Conservation (phyloP, 306 rosid species). For the Vigna nakashimae region DNA sequence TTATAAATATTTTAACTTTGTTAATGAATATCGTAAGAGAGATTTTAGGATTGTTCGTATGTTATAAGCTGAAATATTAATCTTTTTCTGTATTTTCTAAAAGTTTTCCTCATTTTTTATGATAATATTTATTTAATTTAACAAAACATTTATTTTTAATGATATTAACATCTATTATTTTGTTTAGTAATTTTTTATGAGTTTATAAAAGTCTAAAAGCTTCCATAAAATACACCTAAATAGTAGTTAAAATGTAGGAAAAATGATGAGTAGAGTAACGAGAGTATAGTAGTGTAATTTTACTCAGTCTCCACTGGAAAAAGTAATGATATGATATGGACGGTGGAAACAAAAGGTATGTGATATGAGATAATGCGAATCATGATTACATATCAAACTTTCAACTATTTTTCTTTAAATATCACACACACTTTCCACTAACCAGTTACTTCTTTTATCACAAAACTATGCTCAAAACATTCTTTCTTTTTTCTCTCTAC, state of each 20-base stretch:
- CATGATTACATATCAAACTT: slow-evolving; percentile 13
- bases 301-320: slow-evolving; percentile 22
- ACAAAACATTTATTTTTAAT: background rate
- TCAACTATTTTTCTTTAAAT: background rate
- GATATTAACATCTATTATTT: background rate
- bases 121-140: background rate
- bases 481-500: background rate
- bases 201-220: background rate
- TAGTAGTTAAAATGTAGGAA: background rate
- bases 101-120: background rate
- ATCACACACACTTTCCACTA: background rate
- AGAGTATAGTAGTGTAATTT: background rate
- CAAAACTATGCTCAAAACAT: slow-evolving; percentile 3
- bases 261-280: background rate
- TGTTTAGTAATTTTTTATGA: background rate
- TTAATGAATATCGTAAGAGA: too few species aligned
- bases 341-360: slow-evolving; percentile 8
- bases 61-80: too few species aligned
- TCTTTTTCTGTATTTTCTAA: background rate
- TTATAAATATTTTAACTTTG: too few species aligned
- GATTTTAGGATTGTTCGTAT: too few species aligned
- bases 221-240: background rate
- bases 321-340: background rate
- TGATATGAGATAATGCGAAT: slow-evolving; percentile 7
- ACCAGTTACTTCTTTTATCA: slow-evolving; percentile 31